Evolutionary conservation across 768 basidiomycete species (phyloP).

Genomic region (Mycena epipterygia): DNA sequence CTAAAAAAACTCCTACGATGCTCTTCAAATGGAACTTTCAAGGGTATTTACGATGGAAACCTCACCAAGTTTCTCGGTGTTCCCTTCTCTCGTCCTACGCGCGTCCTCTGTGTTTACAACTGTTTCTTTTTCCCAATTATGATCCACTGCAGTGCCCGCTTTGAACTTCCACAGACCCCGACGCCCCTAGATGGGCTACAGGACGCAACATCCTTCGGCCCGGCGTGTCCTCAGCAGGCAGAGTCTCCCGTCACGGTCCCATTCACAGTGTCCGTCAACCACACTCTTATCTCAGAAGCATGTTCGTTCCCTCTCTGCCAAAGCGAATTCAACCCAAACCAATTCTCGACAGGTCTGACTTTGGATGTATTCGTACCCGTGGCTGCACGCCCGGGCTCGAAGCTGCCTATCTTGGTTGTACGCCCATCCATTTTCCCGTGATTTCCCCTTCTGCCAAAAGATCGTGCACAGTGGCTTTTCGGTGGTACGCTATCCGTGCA

Average conservation of each 20-base stretch:
- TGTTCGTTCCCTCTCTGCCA: too few species aligned
- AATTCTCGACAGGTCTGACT: background rate
- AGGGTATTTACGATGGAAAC: background rate
- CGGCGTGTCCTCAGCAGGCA: constrained; percentile 19
- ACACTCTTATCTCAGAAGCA: constrained; percentile 6
- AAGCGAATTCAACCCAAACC: too few species aligned
- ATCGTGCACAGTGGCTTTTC: background rate
- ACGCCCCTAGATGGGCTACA: background rate
- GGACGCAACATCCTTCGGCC: constrained; percentile 14
- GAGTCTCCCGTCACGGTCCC: background rate
- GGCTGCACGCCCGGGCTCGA: background rate
- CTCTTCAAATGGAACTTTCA: constrained; percentile 19
- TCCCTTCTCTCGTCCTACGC: constrained; percentile 4
- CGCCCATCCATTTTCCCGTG: background rate
- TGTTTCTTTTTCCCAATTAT: background rate
- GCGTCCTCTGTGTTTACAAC: background rate
- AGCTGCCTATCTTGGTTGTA: constrained; percentile 22
- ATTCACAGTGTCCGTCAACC: too few species aligned
- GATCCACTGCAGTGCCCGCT: background rate
- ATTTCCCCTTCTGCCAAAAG: background rate
- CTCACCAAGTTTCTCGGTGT: constrained; percentile 20
- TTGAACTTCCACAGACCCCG: background rate
- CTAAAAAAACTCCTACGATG: too few species aligned
- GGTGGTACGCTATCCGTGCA: background rate
- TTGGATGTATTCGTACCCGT: constrained; percentile 10